Percentiles rank a stretch among this genome's conserved stretches.
Conservation (phyloP, 2,329 filamentous ascomycete genomes). For the Cadophora sp. region DNA sequence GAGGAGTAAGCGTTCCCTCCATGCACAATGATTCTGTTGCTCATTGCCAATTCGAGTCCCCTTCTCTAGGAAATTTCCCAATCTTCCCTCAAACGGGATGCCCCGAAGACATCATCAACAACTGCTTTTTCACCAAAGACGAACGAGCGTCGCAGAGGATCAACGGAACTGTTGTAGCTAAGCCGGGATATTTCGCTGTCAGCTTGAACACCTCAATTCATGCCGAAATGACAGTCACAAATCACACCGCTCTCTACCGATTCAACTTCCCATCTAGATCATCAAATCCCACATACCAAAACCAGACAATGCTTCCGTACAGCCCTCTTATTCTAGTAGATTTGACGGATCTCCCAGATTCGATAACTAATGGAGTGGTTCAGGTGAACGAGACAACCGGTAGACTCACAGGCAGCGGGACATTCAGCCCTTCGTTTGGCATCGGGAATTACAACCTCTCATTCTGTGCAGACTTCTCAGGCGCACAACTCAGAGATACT, state of each 20-base stretch:
- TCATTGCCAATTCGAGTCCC: neutral
- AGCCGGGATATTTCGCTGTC: conserved; percentile 70
- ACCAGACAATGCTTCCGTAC: conserved; percentile 40
- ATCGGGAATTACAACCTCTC: conserved; percentile 63
- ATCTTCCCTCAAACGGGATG: conserved; percentile 52
- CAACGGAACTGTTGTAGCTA: conserved; percentile 57
- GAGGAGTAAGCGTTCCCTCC: conserved; percentile 38
- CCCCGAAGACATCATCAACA: conserved; percentile 55
- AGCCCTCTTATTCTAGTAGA: conserved; percentile 55
- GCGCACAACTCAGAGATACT: neutral
- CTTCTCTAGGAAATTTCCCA: conserved; percentile 54
- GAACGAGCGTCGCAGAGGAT: conserved; percentile 45
- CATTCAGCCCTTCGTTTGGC: conserved; percentile 70
- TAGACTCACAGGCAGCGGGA: conserved; percentile 54
- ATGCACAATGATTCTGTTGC: neutral
- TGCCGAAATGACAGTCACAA: conserved; percentile 70
- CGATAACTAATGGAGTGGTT: neutral
- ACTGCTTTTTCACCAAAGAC: conserved; percentile 59
- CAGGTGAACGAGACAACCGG: neutral
- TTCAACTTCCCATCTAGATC: conserved; percentile 61
- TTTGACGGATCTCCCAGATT: conserved; percentile 61
- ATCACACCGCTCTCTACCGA: conserved; percentile 68
- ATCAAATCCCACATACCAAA: conserved; percentile 27
- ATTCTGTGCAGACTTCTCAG: conserved; percentile 70
- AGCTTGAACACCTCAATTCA: conserved; percentile 60